Evolutionary conservation across 768 basidiomycete genomes (phyloP), one percentile per base, ranked within the genome.

Genomic region (Tylopilus rubrobrunneus): DNA sequence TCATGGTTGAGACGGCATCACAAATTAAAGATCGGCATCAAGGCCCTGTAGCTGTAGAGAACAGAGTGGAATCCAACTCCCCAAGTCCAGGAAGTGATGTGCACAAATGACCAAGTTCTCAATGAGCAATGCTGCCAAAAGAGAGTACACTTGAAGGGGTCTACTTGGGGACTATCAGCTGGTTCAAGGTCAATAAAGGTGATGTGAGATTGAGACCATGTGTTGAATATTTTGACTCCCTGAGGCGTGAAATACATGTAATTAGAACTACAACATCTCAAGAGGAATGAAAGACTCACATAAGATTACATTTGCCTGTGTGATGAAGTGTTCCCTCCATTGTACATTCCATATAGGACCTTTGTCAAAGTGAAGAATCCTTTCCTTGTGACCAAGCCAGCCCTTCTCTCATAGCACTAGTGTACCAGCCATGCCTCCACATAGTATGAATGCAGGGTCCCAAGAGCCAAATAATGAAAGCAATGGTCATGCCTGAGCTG

Each of bases 161-260:
- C 97, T 0, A 93, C 89, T 39, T 96, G 82, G 3, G 96, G 97
- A 54, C 90, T 86, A 56, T 89, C 83, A 0, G 79, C 64, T 14
- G 87, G 85, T 36, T 94, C 19, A 19, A 19, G 79, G 68, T 95
- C 90, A 49, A 98, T 93, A 66, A 81, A 92, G 0, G 86, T 86
- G 45, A 98, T 86, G 7, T 88, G 84, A 19, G 83, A 82, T 59
- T 86, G 83, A 0, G 87, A 87, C 5, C 74, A 72, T 0, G 84
- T 86, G 67, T 98, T 94, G 67, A 95, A 96, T 45, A 99, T 87
- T 67, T 93, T 96, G 50, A 98, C 89, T 14, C 96, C 96, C 90
- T 93, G 61, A 45, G 12, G n/a, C 23, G 48, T 33, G 40, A 47
- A 14, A 56, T 12, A 25, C 45, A 25, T 50, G 19, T 53, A n/a